Percentiles rank a stretch among this genome's conserved stretches.
Evolutionary conservation across 2,329 filamentous ascomycete genomes (phyloP).

Genomic region (Thielaviopsis musarum): DNA sequence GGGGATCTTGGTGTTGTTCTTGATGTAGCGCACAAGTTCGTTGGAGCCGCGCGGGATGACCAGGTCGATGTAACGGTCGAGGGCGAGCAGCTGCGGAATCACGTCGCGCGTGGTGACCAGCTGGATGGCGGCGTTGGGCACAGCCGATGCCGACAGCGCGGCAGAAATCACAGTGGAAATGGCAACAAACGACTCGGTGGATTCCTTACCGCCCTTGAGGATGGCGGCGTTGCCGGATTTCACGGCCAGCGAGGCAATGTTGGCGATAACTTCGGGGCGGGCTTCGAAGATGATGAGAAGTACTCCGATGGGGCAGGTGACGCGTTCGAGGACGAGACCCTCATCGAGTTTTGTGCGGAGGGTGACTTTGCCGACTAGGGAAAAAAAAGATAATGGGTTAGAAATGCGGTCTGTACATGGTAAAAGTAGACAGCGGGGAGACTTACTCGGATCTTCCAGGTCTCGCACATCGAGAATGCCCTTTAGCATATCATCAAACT

Average conservation of each 20-base stretch:
- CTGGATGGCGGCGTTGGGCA: conserved; percentile 78
- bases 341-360: conserved; percentile 76
- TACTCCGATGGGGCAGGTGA: conserved; percentile 92
- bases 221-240: conserved; percentile 97
- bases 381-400: neutral
- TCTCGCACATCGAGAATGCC: conserved; percentile 78
- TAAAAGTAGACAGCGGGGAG: neutral
- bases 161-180: conserved; percentile 73
- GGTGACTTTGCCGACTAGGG: conserved; percentile 62
- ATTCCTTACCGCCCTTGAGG: conserved; percentile 93
- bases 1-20: conserved; percentile 79
- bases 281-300: conserved; percentile 97
- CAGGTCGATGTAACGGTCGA: conserved; percentile 80
- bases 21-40: conserved; percentile 79
- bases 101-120: conserved; percentile 86
- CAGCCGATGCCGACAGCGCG: conserved; percentile 53
- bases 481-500: conserved; percentile 95
- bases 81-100: conserved; percentile 70
- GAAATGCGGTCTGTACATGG: neutral
- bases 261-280: conserved; percentile 92
- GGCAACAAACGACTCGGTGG: conserved; percentile 81
- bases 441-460: conserved; percentile 69
- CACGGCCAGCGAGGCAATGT: conserved; percentile 87
- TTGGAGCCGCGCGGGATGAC: conserved; percentile 88
- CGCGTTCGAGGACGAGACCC: conserved; percentile 66